Percentiles rank a stretch among this genome's conserved stretches.
Conservation (phyloP, 2,329 filamentous ascomycete genomes). For the Aspergillus caelatus region DNA sequence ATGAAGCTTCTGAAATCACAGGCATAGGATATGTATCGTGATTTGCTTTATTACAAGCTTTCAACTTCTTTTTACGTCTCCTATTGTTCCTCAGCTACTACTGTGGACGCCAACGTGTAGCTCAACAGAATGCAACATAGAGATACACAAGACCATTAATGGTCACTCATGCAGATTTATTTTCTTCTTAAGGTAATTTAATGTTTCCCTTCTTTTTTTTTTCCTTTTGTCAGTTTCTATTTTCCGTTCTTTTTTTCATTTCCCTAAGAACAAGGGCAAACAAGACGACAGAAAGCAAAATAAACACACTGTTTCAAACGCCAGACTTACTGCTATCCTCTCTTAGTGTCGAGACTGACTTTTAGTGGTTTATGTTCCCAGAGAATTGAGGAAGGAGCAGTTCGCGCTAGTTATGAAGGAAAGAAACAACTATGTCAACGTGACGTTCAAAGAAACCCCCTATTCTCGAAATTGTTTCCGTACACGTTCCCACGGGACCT, state of each 20-base stretch:
- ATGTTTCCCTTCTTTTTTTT: not conserved
- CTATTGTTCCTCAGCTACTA: not conserved
- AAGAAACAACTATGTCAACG: not conserved
- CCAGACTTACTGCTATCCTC: not conserved
- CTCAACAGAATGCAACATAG: not conserved
- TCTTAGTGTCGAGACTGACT: not conserved
- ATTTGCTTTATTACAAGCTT: not conserved
- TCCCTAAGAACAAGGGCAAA: not conserved
- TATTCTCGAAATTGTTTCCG: too few relatives aligned
- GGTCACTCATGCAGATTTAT: not conserved
- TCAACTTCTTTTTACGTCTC: not conserved
- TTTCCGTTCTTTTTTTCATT: slow-evolving; percentile 6
- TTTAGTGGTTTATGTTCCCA: not conserved
- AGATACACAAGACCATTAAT: not conserved
- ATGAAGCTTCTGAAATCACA: not conserved
- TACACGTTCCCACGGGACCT: not conserved
- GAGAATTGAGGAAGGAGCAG: not conserved
- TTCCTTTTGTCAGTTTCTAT: not conserved
- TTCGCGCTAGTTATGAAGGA: not conserved
- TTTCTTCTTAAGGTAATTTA: not conserved
- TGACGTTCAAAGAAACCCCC: not conserved
- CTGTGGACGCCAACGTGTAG: not conserved
- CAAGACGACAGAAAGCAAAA: not conserved
- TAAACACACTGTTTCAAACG: not conserved
- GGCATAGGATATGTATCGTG: not conserved